Base-by-base conservation (phyloP, 345 rosid species). In the Rubroshorea leprosula region DNA sequence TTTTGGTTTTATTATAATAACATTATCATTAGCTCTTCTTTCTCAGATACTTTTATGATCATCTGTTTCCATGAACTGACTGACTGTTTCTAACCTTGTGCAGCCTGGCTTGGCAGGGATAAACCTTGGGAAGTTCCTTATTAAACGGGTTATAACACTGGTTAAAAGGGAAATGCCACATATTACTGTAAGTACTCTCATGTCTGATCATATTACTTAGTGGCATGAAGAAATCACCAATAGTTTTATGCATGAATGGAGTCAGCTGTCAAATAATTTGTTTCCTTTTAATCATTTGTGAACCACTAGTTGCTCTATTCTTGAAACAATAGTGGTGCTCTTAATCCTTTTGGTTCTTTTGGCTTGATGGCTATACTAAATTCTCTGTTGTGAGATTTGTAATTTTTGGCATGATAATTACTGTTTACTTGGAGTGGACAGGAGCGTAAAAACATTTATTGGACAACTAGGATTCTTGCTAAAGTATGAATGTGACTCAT, bases 21-120 rank as follows among this genome's bases (percentile, higher is more conserved):
- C n/a, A n/a, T n/a, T n/a, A n/a, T 35, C 11, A 13, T 35, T 8
- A 3, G 31, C 31, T 3, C 31, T 3, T 27, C 31, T 27, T 5
- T 13, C 15, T 39, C 45, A 5, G 3, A 39, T 5, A 39, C 45
- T 39, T 39, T 11, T 4, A 29, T 35, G 22, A 41, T 23, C 22
- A 22, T 23, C 20, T 19, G 41, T 55, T 16, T 29, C 61, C 23
- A 39, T 55, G 35, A 19, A 39, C 46, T 72, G 61, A 39, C 62
- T 20, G 5, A 23, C 9, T 49, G 29, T 63, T 66, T 78, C 43
- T 63, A 60, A 58, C 74, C 61, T 74, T 72, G 66, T 62, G 59
- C 88, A 93, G 99, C 88, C 92, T 71, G 99, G 97, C 62, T 78
- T 93, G 82, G 89, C 87, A 57, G 99, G 97, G 68, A 89, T 93